Evolutionary conservation across 2,329 filamentous ascomycete genomes (phyloP), one percentile per base, ranked within the genome.

Genomic region (Ophiocordyceps unilateralis): DNA sequence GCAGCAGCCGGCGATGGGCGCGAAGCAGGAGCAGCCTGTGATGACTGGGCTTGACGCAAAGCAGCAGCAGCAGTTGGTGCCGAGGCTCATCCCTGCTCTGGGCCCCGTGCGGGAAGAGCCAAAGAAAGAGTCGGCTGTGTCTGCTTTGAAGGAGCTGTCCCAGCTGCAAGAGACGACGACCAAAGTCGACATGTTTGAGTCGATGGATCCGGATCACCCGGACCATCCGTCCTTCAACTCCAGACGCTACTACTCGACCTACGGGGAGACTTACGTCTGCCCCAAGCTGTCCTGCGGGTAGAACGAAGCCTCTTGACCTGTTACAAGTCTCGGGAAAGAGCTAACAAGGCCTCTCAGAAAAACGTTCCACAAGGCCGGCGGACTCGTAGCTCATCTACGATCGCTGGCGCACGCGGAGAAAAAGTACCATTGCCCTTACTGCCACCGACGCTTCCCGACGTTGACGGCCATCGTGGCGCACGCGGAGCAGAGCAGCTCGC

Each of bases 281-380:
- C 76, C 76, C 0, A 65, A 70, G 44, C 47, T 49, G 1, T 49
- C 54, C 3, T 81, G 77, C 66, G 57, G 60, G 66, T 73, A 60
- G 61, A 64, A 56, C 10, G 24, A 12, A 26, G 24, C 3, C 9
- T 26, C 12, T n/a, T n/a, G n/a, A n/a, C n/a, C n/a, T n/a, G n/a
- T n/a, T n/a, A n/a, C n/a, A n/a, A n/a, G n/a, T n/a, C n/a, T n/a
- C n/a, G n/a, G n/a, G n/a, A n/a, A n/a, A n/a, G n/a, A n/a, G n/a
- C 7, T 26, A 26, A 26, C 7, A 4, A 8, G 7, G 9, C 4
- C 15, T 14, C 30, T 38, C 43, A 70, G 67, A 1, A 68, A 67
- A 45, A 57, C 56, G 2, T 69, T 66, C 52, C 57, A 58, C 32
- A 56, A 45, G 1, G 45, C 50, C 1, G 28, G 32, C 0, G 58